phyloP scores from a whole-genome alignment of 1,284 basidiomycete species.

The Sanghuangporus baumii region DNA sequence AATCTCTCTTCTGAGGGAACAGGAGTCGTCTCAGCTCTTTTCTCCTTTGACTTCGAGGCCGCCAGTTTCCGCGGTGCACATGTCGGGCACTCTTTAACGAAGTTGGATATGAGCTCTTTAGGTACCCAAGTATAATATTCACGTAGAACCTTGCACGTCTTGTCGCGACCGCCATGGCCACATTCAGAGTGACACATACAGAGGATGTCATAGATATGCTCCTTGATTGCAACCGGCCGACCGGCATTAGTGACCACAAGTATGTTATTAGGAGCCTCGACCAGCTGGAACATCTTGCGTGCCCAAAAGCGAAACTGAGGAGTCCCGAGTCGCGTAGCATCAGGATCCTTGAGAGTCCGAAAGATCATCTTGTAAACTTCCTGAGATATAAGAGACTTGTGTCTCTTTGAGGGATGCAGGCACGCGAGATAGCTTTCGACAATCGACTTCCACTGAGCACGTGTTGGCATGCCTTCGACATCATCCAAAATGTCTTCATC shows the following conservation, averaged over 20 bases:
- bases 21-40: conserved; percentile 22
- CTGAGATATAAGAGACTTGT: conserved; percentile 67
- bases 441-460: conserved; percentile 48
- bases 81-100: conserved; percentile 70
- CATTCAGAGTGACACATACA: conserved; percentile 62
- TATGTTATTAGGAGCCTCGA: conserved; percentile 27
- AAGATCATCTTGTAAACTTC: conserved; percentile 64
- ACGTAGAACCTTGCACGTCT: conserved; percentile 55
- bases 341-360: conserved; percentile 50
- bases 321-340: conserved; percentile 39
- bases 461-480: conserved; percentile 45
- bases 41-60: neutral
- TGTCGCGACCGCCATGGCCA: conserved; percentile 74
- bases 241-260: conserved; percentile 58
- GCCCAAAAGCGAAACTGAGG: conserved; percentile 77
- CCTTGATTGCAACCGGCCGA: conserved; percentile 64
- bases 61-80: conserved; percentile 37
- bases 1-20: conserved; percentile 19
- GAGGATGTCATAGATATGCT: conserved; percentile 71
- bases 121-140: conserved; percentile 75
- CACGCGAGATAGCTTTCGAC: conserved; percentile 50
- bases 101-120: conserved; percentile 70
- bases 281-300: conserved; percentile 67
- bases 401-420: conserved; percentile 51
- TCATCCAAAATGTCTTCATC: conserved; percentile 4